Base-by-base conservation (phyloP, 306 rosid genomes). In the Begonia loranthoides region DNA sequence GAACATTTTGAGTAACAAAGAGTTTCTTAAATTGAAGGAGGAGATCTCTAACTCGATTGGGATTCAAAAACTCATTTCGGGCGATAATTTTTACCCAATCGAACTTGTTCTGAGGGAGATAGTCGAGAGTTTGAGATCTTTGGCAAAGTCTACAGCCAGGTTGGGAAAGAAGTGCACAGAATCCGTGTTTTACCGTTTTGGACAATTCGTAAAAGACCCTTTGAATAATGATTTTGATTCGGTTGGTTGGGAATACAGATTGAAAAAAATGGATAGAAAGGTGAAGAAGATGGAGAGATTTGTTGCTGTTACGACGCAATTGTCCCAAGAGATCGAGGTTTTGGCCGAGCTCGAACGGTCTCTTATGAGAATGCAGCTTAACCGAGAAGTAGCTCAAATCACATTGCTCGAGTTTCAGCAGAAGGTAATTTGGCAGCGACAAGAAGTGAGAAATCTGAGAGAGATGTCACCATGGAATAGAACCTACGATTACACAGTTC, bases 251-350 rank as follows among this genome's bases (percentile, higher is more conserved):
- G 81, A 69, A 28, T 90, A 90, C 52, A 67, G 71, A 59, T 74
- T 68, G 92, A 72, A 76, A 51, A 90, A 90, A 64, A 90, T 90
- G 97, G 87, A 85, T 49, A 80, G 56, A 66, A 82, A 79, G 52
- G 75, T 82, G 75, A 82, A 76, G 80, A 90, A 90, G 67, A 82
- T 90, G 95, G 86, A 86, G 54, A 74, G 70, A 50, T 80, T 90
- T 63, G 67, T 77, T 57, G 71, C 66, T 5, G 62, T 67, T 14
- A 69, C 92, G 61, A 38, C 73, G 54, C 79, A 74, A 12, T 53
- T 80, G 58, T 74, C 74, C 0, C 77, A 70, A 33, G 94, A 82
- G 63, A 55, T 74, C 36, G 94, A 80, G 19, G 87, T 82, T 10
- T 60, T 90, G 9, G 67, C 52, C 0, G 95, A 78, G 52, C 64